Conservation (phyloP, 139 green algal species). For the Chlorella sp. region DNA sequence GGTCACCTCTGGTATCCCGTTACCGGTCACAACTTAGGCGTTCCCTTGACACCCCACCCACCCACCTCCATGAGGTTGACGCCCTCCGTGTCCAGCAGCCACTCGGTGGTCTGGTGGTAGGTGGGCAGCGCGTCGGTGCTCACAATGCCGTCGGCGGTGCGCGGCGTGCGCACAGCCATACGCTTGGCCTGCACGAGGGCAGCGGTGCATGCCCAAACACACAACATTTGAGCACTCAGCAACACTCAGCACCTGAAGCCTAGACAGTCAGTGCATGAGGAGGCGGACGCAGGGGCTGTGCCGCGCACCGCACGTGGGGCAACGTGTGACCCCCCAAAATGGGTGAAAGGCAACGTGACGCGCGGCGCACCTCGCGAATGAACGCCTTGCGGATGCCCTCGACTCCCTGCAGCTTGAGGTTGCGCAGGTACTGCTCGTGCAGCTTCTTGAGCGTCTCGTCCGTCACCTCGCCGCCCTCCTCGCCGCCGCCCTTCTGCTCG, state of each 20-base stretch:
- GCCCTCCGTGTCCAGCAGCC: conserved; percentile 97
- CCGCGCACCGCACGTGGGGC: too few species aligned
- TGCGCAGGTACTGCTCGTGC: conserved; percentile 40
- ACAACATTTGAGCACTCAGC: too few species aligned
- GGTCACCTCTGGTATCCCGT: conserved; percentile 1
- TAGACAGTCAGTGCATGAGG: too few species aligned
- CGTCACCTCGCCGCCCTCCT: conserved; percentile 30
- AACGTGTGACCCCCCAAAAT: too few species aligned
- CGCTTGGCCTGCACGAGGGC: conserved; percentile 80
- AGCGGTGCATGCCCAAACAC: too few species aligned
- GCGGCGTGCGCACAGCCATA: conserved; percentile 20
- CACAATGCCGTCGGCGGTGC: background rate
- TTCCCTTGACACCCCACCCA: too few species aligned
- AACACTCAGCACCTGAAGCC: too few species aligned
- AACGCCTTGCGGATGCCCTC: conserved; percentile 82
- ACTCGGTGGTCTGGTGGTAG: conserved; percentile 77
- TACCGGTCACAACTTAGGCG: too few species aligned
- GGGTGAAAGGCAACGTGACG: too few species aligned
- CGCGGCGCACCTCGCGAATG: conserved; percentile 5
- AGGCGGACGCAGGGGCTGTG: too few species aligned
- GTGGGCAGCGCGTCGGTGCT: conserved; percentile 14
- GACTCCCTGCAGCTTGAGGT: conserved; percentile 64
- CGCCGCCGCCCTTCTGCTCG: conserved; percentile 14
- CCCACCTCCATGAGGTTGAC: conserved; percentile 87
- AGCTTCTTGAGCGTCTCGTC: conserved; percentile 48